phyloP scores from a whole-genome alignment of 371 early-diverging fungal genomes.

The Apophysomyces trapeziformis region DNA sequence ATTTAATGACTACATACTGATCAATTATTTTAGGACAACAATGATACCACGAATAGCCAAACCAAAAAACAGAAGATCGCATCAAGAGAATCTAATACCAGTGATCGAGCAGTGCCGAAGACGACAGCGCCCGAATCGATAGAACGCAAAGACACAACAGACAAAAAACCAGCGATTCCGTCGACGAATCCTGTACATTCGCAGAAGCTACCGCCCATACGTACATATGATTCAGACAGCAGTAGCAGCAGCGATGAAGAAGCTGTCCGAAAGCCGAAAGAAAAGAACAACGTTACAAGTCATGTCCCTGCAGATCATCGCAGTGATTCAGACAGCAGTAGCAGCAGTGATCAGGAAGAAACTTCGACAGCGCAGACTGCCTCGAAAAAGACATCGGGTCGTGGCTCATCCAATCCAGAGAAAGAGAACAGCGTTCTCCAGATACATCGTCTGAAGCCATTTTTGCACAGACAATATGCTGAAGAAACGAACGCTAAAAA shows the following conservation, averaged over 20 bases:
- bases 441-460: not conserved
- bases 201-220: not conserved
- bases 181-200: too few species aligned
- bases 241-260: not conserved
- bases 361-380: too few species aligned
- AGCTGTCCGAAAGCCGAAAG: not conserved
- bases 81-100: too few species aligned
- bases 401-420: not conserved
- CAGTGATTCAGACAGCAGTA: not conserved
- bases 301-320: not conserved
- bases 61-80: too few species aligned
- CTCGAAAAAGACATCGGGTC: not conserved
- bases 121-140: too few species aligned
- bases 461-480: not conserved
- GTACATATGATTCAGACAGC: slow-evolving; percentile 6
- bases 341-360: too few species aligned
- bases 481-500: not conserved
- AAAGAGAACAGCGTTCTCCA: not conserved
- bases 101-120: too few species aligned
- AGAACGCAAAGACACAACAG: too few species aligned
- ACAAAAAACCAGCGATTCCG: too few species aligned
- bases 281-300: not conserved
- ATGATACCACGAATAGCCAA: too few species aligned
- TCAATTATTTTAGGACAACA: too few species aligned
- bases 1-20: too few species aligned